Conservation (phyloP, 306 rosid genomes). For the Hippophae gyantsensis region DNA sequence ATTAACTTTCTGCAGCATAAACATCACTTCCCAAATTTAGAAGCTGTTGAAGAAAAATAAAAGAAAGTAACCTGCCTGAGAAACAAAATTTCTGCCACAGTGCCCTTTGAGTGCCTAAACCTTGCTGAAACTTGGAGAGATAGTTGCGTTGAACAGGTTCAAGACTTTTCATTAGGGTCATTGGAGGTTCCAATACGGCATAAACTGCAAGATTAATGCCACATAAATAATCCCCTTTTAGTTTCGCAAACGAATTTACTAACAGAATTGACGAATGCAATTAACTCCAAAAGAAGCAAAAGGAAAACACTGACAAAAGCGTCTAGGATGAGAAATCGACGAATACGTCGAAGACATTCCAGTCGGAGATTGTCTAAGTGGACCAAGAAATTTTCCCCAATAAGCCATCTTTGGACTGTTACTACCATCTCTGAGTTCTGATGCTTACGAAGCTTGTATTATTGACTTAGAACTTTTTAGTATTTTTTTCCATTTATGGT, state of each 20-base stretch:
- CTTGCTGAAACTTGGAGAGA: conserved; percentile 18
- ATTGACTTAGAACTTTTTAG: too few species aligned
- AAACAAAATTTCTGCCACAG: conserved; percentile 21
- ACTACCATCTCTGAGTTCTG: not conserved
- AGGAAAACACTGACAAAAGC: conserved; percentile 16
- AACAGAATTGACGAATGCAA: conserved; percentile 2
- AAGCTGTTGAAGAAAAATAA: not conserved
- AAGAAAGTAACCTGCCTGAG: conserved; percentile 25
- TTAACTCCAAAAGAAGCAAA: not conserved
- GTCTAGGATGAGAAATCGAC: conserved; percentile 15
- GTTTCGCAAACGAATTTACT: not conserved
- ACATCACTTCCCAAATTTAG: not conserved
- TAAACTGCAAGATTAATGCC: conserved; percentile 20
- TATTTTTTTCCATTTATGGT: too few species aligned
- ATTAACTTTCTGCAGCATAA: not conserved
- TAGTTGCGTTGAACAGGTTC: conserved; percentile 21
- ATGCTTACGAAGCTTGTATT: not conserved
- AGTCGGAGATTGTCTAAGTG: conserved; percentile 19
- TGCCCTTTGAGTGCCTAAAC: conserved; percentile 8
- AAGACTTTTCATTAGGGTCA: conserved; percentile 14
- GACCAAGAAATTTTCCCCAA: conserved; percentile 19
- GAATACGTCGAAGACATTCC: conserved; percentile 11
- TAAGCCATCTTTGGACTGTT: conserved; percentile 16
- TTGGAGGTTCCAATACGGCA: conserved; percentile 21
- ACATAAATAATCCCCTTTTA: not conserved